A percentile compares a stretch with the other conserved stretches of the same genome.
Evolutionary conservation across 176 grass and related monocot genomes (phyloP).

Genomic region (Ampelocalamus luodianensis): DNA sequence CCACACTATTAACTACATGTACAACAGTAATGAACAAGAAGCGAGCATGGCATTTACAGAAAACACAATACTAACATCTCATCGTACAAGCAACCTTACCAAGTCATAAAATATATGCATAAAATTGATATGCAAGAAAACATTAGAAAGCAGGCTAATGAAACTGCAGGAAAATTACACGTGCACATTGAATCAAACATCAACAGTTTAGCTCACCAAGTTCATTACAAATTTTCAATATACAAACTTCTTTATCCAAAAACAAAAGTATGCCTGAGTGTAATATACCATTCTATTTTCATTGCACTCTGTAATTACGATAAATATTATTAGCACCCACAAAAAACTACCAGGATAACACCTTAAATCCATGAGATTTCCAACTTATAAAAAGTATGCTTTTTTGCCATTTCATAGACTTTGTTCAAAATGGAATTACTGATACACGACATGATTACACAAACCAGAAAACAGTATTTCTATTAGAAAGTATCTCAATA

Average conservation of each 20-base stretch:
- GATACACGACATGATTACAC: not conserved
- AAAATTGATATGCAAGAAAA: not conserved
- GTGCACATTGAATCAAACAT: not conserved
- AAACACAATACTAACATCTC: not conserved
- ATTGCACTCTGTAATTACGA: not conserved
- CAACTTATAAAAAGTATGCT: conserved; percentile 12
- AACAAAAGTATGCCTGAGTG: not conserved
- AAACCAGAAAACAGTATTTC: not conserved
- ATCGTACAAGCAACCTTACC: conserved; percentile 3
- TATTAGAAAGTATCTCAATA: conserved; percentile 8
- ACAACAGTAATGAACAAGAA: not conserved
- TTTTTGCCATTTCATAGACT: conserved; percentile 7
- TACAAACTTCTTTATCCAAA: not conserved
- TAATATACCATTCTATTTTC: not conserved
- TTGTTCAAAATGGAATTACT: conserved; percentile 9
- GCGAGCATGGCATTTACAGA: not conserved
- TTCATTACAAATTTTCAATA: not conserved
- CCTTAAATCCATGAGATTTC: not conserved
- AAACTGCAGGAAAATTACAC: not conserved
- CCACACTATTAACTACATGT: not conserved
- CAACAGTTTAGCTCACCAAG: not conserved
- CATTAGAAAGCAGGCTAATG: not conserved
- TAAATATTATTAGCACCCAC: not conserved
- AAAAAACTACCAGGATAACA: not conserved
- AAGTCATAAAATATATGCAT: not conserved